A percentile compares a stretch with the other conserved stretches of the same genome.
phyloP scores from a whole-genome alignment of 2,329 filamentous ascomycete genomes.

The Fusarium buharicum region DNA sequence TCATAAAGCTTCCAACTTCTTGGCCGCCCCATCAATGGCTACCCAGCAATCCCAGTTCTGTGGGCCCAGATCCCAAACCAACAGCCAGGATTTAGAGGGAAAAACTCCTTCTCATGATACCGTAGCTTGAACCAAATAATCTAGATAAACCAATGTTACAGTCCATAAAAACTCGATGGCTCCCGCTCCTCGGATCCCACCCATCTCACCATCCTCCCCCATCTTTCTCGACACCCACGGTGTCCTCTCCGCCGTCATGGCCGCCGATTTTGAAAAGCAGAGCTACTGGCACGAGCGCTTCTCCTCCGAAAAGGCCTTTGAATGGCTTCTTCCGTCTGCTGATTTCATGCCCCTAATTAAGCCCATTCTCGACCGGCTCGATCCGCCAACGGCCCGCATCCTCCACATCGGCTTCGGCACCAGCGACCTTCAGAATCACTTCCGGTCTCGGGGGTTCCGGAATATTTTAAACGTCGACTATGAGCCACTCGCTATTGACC shows the following conservation, averaged over 20 bases:
- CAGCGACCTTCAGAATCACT: constrained; percentile 60
- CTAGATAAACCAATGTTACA: constrained; percentile 17
- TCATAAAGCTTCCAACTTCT: constrained; percentile 18
- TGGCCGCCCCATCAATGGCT: constrained; percentile 17
- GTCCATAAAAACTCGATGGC: constrained; percentile 23
- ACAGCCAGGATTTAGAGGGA: constrained; percentile 21
- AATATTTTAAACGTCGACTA: constrained; percentile 62
- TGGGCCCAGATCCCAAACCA: constrained; percentile 27
- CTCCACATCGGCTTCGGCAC: constrained; percentile 62
- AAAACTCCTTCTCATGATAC: constrained; percentile 37
- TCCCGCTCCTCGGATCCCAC: constrained; percentile 37
- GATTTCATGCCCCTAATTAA: constrained; percentile 55
- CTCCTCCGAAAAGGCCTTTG: constrained; percentile 56
- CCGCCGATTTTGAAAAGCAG: constrained; percentile 59
- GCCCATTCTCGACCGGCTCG: constrained; percentile 50
- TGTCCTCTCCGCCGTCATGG: constrained; percentile 38
- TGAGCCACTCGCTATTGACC: constrained; percentile 59
- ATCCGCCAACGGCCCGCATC: constrained; percentile 47
- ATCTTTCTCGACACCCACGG: constrained; percentile 17
- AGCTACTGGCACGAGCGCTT: constrained; percentile 63
- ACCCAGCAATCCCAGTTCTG: constrained; percentile 31
- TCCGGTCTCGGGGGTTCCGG: constrained; percentile 56
- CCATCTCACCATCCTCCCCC: constrained; percentile 32
- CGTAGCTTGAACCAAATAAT: neutral
- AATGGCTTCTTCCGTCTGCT: constrained; percentile 59